Base-by-base conservation (phyloP, 257 asterid species). In the Petunia axillaris region DNA sequence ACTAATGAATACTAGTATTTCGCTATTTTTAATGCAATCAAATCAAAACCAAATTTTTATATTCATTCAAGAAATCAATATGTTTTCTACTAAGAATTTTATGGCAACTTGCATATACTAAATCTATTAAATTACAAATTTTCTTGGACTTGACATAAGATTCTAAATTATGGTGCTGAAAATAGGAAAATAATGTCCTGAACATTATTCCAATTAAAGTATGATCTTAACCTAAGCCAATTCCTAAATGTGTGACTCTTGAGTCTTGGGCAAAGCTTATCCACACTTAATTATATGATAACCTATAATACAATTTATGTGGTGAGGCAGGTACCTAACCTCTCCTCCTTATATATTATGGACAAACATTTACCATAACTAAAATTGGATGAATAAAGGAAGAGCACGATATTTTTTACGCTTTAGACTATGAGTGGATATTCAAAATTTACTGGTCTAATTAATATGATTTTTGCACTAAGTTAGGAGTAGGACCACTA, bases 91-190 rank as follows among this genome's bases (percentile, higher is more conserved):
- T 9, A 43, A 36, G 81, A 57, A 46, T 54, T 54, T 66, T 25
- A 25, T 3, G 6, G 39, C 81, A 82, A 77, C 79, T 77, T 82
- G 66, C 64, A 13, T 8, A 36, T 35, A 55, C 36, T 44, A n/a
- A 38, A 9, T 66, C 48, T 63, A 16, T 53, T 15, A 58, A 16
- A 40, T 63, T 62, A 67, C 13, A 60, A 81, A 25, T 35, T 70
- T 16, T 4, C 5, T 46, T 5, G 13, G 68, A 25, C 54, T 60
- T 40, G 38, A 64, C 3, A 50, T 14, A 35, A 54, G 39, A 54
- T 35, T n/a, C 46, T 75, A 54, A 54, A 80, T 11, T 80, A 41
- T 11, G 62, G 43, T 8, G 36, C 16, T 55, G 25, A 36, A 8
- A 41, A 64, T 8, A 11, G 35, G 1, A 44, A 60, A 44, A 10